Percentiles rank a stretch among this genome's conserved stretches.
Conservation (phyloP, 495 filamentous ascomycete genomes). For the Jackrogersella multiformis region DNA sequence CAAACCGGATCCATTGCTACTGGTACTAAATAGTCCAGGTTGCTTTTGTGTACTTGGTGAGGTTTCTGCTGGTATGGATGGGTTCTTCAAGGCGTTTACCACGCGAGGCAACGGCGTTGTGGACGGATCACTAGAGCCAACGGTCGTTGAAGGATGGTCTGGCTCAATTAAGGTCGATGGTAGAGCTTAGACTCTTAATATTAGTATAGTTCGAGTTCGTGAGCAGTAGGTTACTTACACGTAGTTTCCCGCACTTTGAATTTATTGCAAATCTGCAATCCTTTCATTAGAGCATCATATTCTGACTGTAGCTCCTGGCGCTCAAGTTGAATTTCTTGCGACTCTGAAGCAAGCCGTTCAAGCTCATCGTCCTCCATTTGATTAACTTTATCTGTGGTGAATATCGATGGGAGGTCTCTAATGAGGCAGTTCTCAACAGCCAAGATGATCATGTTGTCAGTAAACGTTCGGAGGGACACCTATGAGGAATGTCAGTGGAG, state of each 20-base stretch:
- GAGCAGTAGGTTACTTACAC: constrained; percentile 1
- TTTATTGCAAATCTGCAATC: constrained; percentile 42
- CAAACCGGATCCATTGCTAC: neutral
- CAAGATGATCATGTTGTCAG: constrained; percentile 48
- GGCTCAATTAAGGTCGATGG: neutral
- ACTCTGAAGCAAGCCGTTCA: constrained; percentile 33
- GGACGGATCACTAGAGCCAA: neutral
- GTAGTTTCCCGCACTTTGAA: constrained; percentile 10
- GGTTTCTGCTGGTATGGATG: neutral
- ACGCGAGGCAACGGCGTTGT: neutral
- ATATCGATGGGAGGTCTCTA: constrained; percentile 35
- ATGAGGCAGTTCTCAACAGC: constrained; percentile 47
- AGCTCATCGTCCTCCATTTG: constrained; percentile 39
- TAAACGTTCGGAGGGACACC: constrained; percentile 49
- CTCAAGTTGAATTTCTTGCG: constrained; percentile 23
- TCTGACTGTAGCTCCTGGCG: constrained; percentile 30
- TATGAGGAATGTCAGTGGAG: constrained; percentile 18
- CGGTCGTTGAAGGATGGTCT: neutral
- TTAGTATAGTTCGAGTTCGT: neutral
- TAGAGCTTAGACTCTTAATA: neutral
- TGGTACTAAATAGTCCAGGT: neutral
- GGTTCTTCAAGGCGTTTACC: neutral
- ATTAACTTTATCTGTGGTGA: constrained; percentile 22
- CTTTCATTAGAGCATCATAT: constrained; percentile 37
- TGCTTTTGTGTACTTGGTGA: neutral